These are phyloP conservation scores for Plicaturopsis crispa DNA, from an alignment of 768 basidiomycete species.

Conservation along the genomic window DNA sequence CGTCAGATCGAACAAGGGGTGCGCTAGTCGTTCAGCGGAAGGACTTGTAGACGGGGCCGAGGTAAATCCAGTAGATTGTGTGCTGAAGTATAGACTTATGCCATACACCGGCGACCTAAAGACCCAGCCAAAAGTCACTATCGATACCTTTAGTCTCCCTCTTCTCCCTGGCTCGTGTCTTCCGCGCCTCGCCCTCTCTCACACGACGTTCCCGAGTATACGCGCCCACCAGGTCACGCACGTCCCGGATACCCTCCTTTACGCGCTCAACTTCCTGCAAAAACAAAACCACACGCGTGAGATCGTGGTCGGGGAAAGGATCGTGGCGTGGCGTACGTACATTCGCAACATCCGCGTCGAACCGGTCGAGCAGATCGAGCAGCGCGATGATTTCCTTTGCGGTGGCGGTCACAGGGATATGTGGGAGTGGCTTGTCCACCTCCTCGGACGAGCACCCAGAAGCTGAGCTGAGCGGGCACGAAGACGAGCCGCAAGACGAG, in stretches of 20 bases:
- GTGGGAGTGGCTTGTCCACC: conserved; percentile 6
- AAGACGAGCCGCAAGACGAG: too few relatives aligned
- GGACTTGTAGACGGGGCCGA: not conserved
- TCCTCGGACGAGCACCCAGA: not conserved
- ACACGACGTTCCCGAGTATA: conserved; percentile 8
- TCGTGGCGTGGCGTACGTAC: too few relatives aligned
- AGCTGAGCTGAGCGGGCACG: not conserved
- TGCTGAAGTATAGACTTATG: not conserved
- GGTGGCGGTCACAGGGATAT: conserved; percentile 8
- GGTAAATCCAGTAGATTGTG: too few relatives aligned
- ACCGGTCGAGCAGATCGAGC: conserved; percentile 24
- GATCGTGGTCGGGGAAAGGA: too few relatives aligned
- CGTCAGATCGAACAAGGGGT: too few relatives aligned
- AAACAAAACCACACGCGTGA: too few relatives aligned
- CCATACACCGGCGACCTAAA: conserved; percentile 1
- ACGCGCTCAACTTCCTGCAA: conserved; percentile 12
- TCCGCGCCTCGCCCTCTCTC: conserved; percentile 1
- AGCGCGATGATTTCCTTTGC: conserved; percentile 20
- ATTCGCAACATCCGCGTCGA: conserved; percentile 25
- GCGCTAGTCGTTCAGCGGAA: conserved; percentile 1
- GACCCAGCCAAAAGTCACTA: conserved; percentile 8
- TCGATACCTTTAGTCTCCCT: conserved; percentile 4
- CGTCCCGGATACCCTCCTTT: conserved; percentile 16
- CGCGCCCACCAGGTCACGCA: conserved; percentile 8
- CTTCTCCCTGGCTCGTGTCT: conserved; percentile 3